These are phyloP conservation scores for Mycena floridula DNA, from an alignment of 768 basidiomycete species.

Conservation along the genomic window DNA sequence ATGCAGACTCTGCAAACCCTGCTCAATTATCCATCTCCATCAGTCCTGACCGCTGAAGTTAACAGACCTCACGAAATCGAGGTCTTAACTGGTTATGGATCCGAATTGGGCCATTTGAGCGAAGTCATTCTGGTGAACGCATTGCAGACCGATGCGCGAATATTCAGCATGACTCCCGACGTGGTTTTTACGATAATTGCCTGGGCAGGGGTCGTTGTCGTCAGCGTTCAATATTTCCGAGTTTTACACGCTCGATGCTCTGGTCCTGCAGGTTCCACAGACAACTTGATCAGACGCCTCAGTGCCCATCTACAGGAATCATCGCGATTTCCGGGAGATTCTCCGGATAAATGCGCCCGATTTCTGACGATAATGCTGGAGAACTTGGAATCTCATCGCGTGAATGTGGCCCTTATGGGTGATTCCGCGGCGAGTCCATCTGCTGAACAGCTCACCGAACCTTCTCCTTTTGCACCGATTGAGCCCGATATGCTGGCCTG, in stretches of 20 bases:
- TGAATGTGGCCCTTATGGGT: too few relatives aligned
- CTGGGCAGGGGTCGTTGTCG: slow-evolving; percentile 77
- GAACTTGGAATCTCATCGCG: too few relatives aligned
- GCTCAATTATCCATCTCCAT: neutral
- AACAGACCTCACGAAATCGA: slow-evolving; percentile 28
- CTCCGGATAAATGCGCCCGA: too few relatives aligned
- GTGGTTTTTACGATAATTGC: slow-evolving; percentile 38
- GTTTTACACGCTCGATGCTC: slow-evolving; percentile 92
- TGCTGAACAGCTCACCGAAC: too few relatives aligned
- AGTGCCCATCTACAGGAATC: too few relatives aligned
- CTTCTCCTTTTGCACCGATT: too few relatives aligned
- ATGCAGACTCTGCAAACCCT: neutral
- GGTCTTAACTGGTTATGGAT: slow-evolving; percentile 29
- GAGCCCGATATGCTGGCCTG: too few relatives aligned
- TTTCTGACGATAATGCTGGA: too few relatives aligned
- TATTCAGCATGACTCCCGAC: slow-evolving; percentile 32
- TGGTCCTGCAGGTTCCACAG: too few relatives aligned
- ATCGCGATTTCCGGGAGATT: too few relatives aligned
- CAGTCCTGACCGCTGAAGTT: slow-evolving; percentile 6
- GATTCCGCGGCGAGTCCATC: too few relatives aligned
- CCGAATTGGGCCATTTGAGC: slow-evolving; percentile 27
- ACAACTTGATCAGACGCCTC: too few relatives aligned
- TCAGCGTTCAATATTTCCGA: slow-evolving; percentile 85
- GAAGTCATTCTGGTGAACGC: slow-evolving; percentile 27
- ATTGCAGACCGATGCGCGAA: slow-evolving; percentile 22